Percentiles rank a stretch among this genome's conserved stretches.
phyloP scores from a whole-genome alignment of 2,329 filamentous ascomycete species.

The Cercospora sp. region DNA sequence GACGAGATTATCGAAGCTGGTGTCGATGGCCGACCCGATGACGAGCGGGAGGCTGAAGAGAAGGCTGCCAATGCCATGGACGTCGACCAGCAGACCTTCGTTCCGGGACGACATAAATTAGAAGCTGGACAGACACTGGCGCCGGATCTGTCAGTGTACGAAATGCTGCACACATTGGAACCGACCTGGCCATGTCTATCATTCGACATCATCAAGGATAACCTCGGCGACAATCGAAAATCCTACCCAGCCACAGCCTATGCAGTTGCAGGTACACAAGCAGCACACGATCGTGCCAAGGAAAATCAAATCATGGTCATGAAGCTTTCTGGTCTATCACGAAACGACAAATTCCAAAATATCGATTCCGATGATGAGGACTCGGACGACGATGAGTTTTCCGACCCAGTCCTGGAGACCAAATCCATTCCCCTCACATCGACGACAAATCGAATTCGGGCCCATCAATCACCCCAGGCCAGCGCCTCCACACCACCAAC shows the following conservation, averaged over 20 bases:
- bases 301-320: conserved; percentile 96
- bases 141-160: conserved; percentile 91
- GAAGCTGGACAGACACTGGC: conserved; percentile 87
- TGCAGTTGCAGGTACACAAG: conserved; percentile 91
- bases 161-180: conserved; percentile 93
- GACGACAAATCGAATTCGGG: conserved; percentile 91
- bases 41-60: conserved; percentile 88
- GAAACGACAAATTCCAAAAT: conserved; percentile 74
- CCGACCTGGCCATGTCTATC: conserved; percentile 97
- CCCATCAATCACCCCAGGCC: conserved; percentile 73
- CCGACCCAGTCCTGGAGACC: conserved; percentile 91
- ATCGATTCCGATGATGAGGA: conserved; percentile 66
- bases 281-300: conserved; percentile 69
- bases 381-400: conserved; percentile 68
- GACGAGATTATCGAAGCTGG: conserved; percentile 91
- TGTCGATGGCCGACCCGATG: conserved; percentile 88
- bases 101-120: conserved; percentile 89
- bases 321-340: conserved; percentile 89
- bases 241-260: conserved; percentile 96
- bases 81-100: conserved; percentile 90
- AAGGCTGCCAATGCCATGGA: conserved; percentile 79
- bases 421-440: conserved; percentile 82
- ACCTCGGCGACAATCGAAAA: conserved; percentile 82
- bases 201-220: conserved; percentile 86
- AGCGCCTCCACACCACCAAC: conserved; percentile 72